Percentiles rank a stretch among this genome's conserved stretches.
Conservation (phyloP, 2,329 filamentous ascomycete species). For the Aspergillus caelatus region DNA sequence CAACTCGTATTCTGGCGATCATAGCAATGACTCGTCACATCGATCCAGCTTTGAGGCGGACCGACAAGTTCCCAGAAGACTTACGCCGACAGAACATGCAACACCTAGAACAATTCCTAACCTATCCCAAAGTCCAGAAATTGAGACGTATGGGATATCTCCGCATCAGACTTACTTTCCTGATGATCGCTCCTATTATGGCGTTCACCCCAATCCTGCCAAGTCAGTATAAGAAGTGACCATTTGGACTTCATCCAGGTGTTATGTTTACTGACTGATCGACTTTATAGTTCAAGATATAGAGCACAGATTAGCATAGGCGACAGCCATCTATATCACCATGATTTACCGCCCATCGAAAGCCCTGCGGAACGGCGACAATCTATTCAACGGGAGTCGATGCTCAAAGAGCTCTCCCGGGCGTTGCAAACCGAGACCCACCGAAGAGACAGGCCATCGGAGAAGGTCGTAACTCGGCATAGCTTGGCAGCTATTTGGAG, state of each 20-base stretch:
- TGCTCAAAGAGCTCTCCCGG: not conserved
- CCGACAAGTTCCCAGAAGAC: not conserved
- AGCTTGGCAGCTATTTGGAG: conserved; percentile 15
- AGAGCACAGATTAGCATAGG: not conserved
- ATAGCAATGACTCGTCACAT: not conserved
- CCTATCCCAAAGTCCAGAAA: not conserved
- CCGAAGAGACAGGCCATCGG: not conserved
- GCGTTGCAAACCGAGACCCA: not conserved
- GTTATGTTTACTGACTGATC: not conserved
- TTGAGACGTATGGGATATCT: not conserved
- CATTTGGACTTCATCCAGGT: no score
- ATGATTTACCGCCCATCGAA: not conserved
- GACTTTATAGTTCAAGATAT: not conserved
- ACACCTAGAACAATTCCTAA: not conserved
- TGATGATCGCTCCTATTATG: not conserved
- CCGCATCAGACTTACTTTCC: not conserved
- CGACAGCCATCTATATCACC: not conserved
- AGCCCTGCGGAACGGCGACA: not conserved
- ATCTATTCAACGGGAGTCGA: not conserved
- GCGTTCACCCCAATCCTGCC: not conserved
- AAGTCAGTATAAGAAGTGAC: not conserved
- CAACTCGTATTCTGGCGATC: not conserved
- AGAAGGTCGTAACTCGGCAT: conserved; percentile 15
- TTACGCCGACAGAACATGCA: not conserved
- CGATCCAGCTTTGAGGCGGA: not conserved